Conservation (phyloP, 2,329 filamentous ascomycete genomes). For the Colletotrichum sojae region DNA sequence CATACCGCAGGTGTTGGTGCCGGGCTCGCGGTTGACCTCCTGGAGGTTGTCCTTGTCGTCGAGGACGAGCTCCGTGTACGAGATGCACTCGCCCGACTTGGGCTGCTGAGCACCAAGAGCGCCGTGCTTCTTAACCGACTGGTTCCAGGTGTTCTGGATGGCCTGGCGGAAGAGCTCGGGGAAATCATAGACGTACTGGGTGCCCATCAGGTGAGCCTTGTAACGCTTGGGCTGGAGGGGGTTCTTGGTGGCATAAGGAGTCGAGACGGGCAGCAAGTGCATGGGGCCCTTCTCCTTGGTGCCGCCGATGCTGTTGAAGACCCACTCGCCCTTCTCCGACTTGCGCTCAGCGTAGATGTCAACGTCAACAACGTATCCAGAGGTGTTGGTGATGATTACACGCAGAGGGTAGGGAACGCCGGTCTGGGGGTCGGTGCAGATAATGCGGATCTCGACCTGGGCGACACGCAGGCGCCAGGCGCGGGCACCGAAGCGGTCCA, state of each 20-base stretch:
- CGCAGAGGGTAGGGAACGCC: slow-evolving; percentile 91
- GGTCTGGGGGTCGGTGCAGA: slow-evolving; percentile 91
- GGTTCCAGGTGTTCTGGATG: slow-evolving; percentile 93
- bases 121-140: slow-evolving; percentile 80
- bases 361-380: slow-evolving; percentile 96
- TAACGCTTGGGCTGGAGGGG: slow-evolving; percentile 99
- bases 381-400: slow-evolving; percentile 98
- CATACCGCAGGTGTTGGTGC: slow-evolving; percentile 97
- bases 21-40: slow-evolving; percentile 94
- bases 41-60: slow-evolving; percentile 93
- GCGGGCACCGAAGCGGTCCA: slow-evolving; percentile 95
- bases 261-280: slow-evolving; percentile 91
- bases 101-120: slow-evolving; percentile 85
- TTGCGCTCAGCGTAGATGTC: slow-evolving; percentile 98
- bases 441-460: slow-evolving; percentile 97
- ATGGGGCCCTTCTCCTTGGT: slow-evolving; percentile 96
- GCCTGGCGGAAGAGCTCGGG: slow-evolving; percentile 98
- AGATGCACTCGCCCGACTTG: slow-evolving; percentile 89
- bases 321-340: slow-evolving; percentile 97
- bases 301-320: slow-evolving; percentile 97
- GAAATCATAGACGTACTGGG: slow-evolving; percentile 99
- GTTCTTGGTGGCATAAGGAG: slow-evolving; percentile 97
- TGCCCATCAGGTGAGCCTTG: slow-evolving; percentile 99
- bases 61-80: slow-evolving; percentile 93
- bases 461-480: slow-evolving; percentile 97